phyloP scores from a whole-genome alignment of 2,329 filamentous ascomycete species.

The Trichoderma breve region DNA sequence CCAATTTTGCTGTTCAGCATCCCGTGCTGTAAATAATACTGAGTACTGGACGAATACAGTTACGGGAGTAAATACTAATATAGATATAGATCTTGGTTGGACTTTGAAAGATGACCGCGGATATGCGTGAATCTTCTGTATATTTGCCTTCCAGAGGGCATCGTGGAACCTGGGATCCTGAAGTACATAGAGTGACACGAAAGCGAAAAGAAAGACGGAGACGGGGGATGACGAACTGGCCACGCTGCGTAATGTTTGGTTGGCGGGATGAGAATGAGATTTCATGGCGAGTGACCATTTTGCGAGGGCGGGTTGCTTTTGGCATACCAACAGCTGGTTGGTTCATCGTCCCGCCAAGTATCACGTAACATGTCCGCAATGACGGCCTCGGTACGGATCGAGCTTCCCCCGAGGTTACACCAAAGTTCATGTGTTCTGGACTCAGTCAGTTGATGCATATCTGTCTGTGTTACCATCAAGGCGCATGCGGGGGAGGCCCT shows the following conservation, averaged over 20 bases:
- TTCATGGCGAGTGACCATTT: background rate
- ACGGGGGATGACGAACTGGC: background rate
- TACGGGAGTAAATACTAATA: too few species aligned
- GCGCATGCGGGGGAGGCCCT: background rate
- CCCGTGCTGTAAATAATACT: too few species aligned
- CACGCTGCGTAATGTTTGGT: background rate
- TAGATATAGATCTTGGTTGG: background rate
- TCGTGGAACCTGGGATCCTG: background rate
- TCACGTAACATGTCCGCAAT: background rate
- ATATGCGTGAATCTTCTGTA: background rate
- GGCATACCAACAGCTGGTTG: background rate
- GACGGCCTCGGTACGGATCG: background rate
- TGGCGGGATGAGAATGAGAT: background rate
- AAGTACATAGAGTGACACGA: background rate
- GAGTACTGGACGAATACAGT: too few species aligned
- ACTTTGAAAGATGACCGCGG: background rate
- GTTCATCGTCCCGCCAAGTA: background rate
- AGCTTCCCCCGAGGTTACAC: background rate
- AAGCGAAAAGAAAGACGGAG: background rate
- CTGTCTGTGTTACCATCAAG: background rate
- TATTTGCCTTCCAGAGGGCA: background rate
- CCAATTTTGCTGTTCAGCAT: too few species aligned
- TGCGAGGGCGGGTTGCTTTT: background rate
- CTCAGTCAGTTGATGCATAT: background rate
- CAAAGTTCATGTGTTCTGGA: background rate